phyloP scores from a whole-genome alignment of 2,329 filamentous ascomycete genomes.

The Chaetomium olivaceum region DNA sequence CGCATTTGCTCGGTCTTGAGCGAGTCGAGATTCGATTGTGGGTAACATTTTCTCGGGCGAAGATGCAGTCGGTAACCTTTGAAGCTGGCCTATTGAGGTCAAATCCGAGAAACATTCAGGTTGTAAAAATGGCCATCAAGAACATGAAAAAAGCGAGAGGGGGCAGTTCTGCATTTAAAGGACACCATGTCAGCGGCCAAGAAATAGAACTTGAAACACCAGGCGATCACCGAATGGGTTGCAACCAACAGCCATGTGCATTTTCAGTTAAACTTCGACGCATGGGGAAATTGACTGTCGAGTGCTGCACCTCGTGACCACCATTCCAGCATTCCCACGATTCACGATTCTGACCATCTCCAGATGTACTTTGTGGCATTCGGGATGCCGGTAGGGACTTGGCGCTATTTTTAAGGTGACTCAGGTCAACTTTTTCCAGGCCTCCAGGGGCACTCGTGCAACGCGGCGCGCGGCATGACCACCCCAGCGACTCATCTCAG shows the following conservation, averaged over 20 bases:
- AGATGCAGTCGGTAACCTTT: background rate
- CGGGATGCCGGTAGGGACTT: no score
- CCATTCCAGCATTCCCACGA: no score
- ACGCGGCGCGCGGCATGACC: background rate
- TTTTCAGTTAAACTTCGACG: background rate
- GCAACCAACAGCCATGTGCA: background rate
- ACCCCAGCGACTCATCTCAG: background rate
- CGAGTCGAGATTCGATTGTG: background rate
- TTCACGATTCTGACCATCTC: background rate
- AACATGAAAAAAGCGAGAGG: background rate
- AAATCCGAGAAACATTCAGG: background rate
- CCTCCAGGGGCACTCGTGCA: background rate
- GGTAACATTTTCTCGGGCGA: background rate
- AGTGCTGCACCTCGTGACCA: no score
- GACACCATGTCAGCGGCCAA: background rate
- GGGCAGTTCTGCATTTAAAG: background rate
- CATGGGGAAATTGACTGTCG: background rate
- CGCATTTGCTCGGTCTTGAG: background rate
- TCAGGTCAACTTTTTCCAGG: background rate
- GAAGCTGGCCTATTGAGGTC: background rate
- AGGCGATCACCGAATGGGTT: background rate
- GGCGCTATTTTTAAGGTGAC: background rate
- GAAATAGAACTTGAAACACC: background rate
- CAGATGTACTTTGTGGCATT: background rate
- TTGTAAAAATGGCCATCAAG: background rate